phyloP scores from a whole-genome alignment of 2,329 filamentous ascomycete genomes.

The Aspergillus clavatus region DNA sequence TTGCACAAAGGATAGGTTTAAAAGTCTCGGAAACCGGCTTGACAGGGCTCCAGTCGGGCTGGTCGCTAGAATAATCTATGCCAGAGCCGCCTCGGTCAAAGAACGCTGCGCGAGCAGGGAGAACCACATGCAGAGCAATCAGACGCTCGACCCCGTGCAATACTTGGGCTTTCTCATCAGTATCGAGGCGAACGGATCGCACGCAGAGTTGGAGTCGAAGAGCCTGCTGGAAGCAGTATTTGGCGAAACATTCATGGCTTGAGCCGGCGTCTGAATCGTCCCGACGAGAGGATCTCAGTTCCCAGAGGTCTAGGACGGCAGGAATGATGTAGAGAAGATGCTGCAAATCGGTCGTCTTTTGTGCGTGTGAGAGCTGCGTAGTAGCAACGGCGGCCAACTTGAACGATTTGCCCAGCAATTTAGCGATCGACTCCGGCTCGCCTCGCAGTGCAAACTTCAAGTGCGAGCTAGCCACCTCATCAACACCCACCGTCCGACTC shows the following conservation, averaged over 20 bases:
- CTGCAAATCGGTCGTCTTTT: slow-evolving; percentile 29
- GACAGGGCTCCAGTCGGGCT: slow-evolving; percentile 32
- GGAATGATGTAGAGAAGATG: slow-evolving; percentile 33
- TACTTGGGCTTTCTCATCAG: slow-evolving; percentile 29
- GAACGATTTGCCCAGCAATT: slow-evolving; percentile 35
- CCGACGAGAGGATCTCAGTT: slow-evolving; percentile 30
- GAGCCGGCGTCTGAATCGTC: slow-evolving; percentile 30
- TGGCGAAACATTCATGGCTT: slow-evolving; percentile 34
- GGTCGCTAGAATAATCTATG: slow-evolving; percentile 30
- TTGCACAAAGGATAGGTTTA: slow-evolving; percentile 30
- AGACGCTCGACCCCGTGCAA: slow-evolving; percentile 33
- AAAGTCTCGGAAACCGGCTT: slow-evolving; percentile 35
- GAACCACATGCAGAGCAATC: slow-evolving; percentile 39
- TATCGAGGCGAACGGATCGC: slow-evolving; percentile 24
- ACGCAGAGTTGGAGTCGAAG: slow-evolving; percentile 30
- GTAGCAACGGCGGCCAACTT: slow-evolving; percentile 29
- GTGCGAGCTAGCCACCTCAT: slow-evolving; percentile 34
- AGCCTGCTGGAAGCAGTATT: slow-evolving; percentile 32
- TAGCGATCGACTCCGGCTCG: slow-evolving; percentile 31
- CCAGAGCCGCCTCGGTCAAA: slow-evolving; percentile 31
- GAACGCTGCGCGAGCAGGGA: slow-evolving; percentile 37
- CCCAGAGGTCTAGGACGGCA: slow-evolving; percentile 35
- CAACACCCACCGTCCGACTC: slow-evolving; percentile 22
- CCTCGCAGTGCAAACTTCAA: slow-evolving; percentile 37
- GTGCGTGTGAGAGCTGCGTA: slow-evolving; percentile 25